Evolutionary conservation across 2,329 filamentous ascomycete genomes (phyloP), one percentile per base, ranked within the genome.

Genomic region (Colletotrichum ledebouriae): DNA sequence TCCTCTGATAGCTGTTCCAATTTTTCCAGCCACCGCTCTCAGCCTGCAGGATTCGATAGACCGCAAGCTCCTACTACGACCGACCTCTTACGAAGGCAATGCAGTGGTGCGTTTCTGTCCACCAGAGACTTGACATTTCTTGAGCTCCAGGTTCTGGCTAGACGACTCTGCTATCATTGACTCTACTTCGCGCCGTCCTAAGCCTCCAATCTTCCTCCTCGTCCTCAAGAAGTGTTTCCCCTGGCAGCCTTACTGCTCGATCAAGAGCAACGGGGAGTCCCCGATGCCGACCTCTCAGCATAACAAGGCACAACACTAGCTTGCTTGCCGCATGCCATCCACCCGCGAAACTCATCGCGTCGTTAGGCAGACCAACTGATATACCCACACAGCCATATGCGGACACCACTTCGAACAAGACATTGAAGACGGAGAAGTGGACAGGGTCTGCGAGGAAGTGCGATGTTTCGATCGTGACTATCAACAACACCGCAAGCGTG

Each of bases 371-470:
- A 0, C 88, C 88, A 1, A 86, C 82, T 29, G 84, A 87, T 15
- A 90, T 80, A 4, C 88, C 88, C n/a, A 90, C 87, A 59, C 85
- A 87, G 6, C 87, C 87, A 73, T 90, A 90, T 2, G 81, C 86
- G 1, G 82, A 85, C 2, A 86, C 82, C 9, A 87, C 84, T 73
- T 89, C 86, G 68, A 89, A 89, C 2, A 87, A 74, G 63, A 90
- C 83, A 71, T 88, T 89, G 75, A 90, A 90, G 5, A 88, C 84
- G 20, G 84, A 85, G 74, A 84, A 90, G 46, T 75, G 84, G 9
- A 78, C 77, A 0, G 87, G 87, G 60, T 88, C 82, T 5, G 75
- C 73, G 1, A 83, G 77, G 59, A 87, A 88, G 63, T 88, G 84
- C 5, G 79, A 76, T 3, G 85, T 86, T 75, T 92, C 89, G 53